Conservation (phyloP, 1,284 basidiomycete species). For the Ceratobasidium sp. region DNA sequence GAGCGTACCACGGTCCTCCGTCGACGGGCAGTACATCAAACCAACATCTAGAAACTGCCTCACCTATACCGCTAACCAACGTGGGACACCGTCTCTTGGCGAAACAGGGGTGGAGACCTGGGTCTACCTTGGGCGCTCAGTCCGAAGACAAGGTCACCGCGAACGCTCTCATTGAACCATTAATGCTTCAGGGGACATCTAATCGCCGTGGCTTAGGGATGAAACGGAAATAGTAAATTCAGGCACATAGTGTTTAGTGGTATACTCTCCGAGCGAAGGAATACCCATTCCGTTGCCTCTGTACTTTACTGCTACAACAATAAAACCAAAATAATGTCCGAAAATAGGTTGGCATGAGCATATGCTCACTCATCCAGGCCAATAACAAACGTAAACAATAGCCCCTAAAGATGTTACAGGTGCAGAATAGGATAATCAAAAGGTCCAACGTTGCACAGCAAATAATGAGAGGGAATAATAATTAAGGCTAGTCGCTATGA, state of each 20-base stretch:
- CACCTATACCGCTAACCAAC: conserved; percentile 68
- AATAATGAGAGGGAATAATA: conserved; percentile 42
- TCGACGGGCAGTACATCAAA: not conserved
- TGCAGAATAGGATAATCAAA: conserved; percentile 27
- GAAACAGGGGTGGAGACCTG: conserved; percentile 81
- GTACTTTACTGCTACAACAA: conserved; percentile 26
- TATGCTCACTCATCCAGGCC: conserved; percentile 14
- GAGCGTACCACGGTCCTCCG: conserved; percentile 54
- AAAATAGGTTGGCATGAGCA: conserved; percentile 26
- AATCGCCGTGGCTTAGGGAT: conserved; percentile 46
- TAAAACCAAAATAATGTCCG: not conserved
- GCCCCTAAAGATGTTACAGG: conserved; percentile 30
- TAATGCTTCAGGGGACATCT: conserved; percentile 28
- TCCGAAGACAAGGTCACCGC: conserved; percentile 47
- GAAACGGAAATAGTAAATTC: conserved; percentile 13
- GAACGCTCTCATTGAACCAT: conserved; percentile 47
- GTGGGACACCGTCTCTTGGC: conserved; percentile 74
- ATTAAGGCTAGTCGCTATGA: conserved; percentile 35
- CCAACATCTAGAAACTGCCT: conserved; percentile 9
- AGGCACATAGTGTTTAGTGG: conserved; percentile 13
- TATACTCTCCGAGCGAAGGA: conserved; percentile 15
- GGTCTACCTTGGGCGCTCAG: conserved; percentile 66
- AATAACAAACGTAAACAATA: conserved; percentile 23
- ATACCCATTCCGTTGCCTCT: not conserved
- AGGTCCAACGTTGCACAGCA: conserved; percentile 41